Conservation (phyloP, 2,329 filamentous ascomycete genomes). For the Cryphonectria carpinicola region DNA sequence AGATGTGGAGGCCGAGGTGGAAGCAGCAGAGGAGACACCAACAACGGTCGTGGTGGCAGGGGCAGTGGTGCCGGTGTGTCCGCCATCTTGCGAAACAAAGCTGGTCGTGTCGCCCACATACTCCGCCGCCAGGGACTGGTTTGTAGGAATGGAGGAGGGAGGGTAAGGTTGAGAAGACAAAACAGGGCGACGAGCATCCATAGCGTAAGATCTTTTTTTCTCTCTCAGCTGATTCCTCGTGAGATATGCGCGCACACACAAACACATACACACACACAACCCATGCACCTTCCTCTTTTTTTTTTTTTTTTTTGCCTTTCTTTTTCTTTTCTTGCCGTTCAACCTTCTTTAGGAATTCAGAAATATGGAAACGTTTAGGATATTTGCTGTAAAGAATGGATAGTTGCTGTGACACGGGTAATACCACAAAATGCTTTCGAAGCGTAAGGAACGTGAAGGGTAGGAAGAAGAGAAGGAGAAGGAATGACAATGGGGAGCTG, state of each 20-base stretch:
- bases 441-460: conserved; percentile 46
- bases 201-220: conserved; percentile 31
- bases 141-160: conserved; percentile 48
- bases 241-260: not conserved
- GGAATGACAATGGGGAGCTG: conserved; percentile 25
- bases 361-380: conserved; percentile 10
- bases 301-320: not conserved
- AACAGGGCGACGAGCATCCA: conserved; percentile 50
- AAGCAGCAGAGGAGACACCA: not conserved
- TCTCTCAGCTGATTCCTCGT: conserved; percentile 29
- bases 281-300: conserved; percentile 26
- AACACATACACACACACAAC: not conserved
- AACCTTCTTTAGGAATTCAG: conserved; percentile 37
- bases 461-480: conserved; percentile 26
- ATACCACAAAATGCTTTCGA: conserved; percentile 48
- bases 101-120: conserved; percentile 13
- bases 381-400: conserved; percentile 34
- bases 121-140: conserved; percentile 22
- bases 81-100: conserved; percentile 14
- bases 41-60: too few species aligned
- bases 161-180: conserved; percentile 57
- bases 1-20: not conserved
- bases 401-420: conserved; percentile 12
- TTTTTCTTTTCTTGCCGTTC: conserved; percentile 35
- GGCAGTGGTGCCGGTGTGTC: not conserved